Conservation (phyloP, 768 basidiomycete species). For the Asterophora parasitica region DNA sequence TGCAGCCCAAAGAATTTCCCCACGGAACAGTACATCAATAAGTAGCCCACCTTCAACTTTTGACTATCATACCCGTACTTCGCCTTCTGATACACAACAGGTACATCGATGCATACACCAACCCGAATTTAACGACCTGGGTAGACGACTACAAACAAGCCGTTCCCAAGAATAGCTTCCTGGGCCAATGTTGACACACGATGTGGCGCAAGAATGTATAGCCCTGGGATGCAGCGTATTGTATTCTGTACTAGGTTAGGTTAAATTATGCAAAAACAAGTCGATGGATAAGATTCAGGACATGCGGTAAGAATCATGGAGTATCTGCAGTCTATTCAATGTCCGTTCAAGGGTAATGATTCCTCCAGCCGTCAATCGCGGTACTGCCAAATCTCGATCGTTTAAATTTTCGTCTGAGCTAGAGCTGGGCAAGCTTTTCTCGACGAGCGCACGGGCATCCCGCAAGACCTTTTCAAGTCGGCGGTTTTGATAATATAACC, state of each 20-base stretch:
- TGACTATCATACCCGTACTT: background rate
- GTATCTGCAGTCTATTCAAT: constrained; percentile 55
- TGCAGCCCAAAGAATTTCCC: constrained; percentile 81
- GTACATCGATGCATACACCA: constrained; percentile 70
- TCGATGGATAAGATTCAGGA: background rate
- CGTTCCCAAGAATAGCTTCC: constrained; percentile 63
- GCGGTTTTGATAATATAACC: constrained; percentile 64
- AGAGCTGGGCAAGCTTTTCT: constrained; percentile 50
- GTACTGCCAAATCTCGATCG: constrained; percentile 52
- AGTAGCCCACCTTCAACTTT: constrained; percentile 33
- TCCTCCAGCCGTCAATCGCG: constrained; percentile 74
- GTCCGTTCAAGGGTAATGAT: constrained; percentile 76
- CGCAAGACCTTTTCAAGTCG: constrained; percentile 65
- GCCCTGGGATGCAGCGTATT: background rate
- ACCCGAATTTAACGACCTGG: constrained; percentile 81
- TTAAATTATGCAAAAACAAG: background rate
- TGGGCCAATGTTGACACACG: constrained; percentile 48
- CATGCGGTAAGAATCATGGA: constrained; percentile 24
- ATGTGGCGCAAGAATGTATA: too few species aligned
- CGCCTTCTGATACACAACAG: constrained; percentile 21
- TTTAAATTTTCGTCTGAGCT: constrained; percentile 23
- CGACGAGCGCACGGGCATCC: constrained; percentile 59
- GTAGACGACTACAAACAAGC: constrained; percentile 54
- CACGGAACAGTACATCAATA: constrained; percentile 75
- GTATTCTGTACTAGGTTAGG: background rate